Evolutionary conservation across 306 rosid genomes (phyloP).

Genomic region (Cicer arietinum): DNA sequence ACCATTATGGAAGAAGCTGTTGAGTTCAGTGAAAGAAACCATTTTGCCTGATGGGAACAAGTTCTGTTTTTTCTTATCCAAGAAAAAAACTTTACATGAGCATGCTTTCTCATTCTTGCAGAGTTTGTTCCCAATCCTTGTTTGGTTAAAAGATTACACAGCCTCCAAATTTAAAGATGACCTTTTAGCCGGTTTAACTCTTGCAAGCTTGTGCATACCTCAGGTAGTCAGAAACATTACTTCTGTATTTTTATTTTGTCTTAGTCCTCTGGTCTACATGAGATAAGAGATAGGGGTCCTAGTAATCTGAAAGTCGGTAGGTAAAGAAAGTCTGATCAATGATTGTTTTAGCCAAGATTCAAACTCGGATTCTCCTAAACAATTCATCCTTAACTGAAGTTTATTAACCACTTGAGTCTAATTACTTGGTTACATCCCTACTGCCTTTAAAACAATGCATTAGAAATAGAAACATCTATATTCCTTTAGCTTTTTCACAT

Average conservation of each 20-base stretch:
- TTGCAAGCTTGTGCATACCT: conserved; percentile 84
- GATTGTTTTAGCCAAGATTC: too few relatives aligned
- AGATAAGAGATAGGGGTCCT: too few relatives aligned
- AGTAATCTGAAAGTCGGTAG: too few relatives aligned
- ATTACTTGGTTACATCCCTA: too few relatives aligned
- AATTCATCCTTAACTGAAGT: too few relatives aligned
- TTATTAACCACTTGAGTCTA: too few relatives aligned
- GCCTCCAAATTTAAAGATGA: conserved; percentile 64
- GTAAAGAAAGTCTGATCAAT: too few relatives aligned
- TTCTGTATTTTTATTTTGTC: not conserved
- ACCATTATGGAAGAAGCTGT: conserved; percentile 49
- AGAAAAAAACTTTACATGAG: conserved; percentile 21
- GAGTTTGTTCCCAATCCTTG: conserved; percentile 66
- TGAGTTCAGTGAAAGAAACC: conserved; percentile 43
- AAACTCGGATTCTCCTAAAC: too few relatives aligned
- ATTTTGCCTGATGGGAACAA: conserved; percentile 52
- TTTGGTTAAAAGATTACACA: conserved; percentile 69
- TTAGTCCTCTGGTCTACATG: too few relatives aligned
- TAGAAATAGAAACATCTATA: not conserved
- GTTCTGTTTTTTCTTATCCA: conserved; percentile 39
- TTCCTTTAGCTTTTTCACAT: not conserved
- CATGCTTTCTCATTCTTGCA: conserved; percentile 44
- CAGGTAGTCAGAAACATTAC: conserved; percentile 54
- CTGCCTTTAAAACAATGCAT: not conserved
- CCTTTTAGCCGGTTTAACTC: conserved; percentile 80